Conservation (phyloP, 2,329 filamentous ascomycete genomes). For the Aspergillus proliferans region DNA sequence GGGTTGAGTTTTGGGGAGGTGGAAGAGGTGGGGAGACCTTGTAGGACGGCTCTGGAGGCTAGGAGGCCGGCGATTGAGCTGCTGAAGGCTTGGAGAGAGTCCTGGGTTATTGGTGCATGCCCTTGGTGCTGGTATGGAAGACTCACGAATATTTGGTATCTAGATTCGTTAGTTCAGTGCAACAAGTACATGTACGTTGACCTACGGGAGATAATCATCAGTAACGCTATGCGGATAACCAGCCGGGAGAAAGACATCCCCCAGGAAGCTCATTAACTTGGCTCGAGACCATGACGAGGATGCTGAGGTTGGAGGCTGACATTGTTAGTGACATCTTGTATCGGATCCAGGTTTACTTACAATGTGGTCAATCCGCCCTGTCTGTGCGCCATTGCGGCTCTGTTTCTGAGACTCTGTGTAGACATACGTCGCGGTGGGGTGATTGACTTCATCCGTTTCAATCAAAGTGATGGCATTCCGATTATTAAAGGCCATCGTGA, state of each 20-base stretch:
- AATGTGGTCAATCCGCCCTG: slow-evolving; percentile 41
- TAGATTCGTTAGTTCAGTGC: slow-evolving; percentile 22
- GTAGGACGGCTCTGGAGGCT: slow-evolving; percentile 73
- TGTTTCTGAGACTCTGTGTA: slow-evolving; percentile 27
- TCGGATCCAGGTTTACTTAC: slow-evolving; percentile 16
- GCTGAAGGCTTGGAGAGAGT: slow-evolving; percentile 36
- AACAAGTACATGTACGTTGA: neutral
- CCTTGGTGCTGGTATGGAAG: neutral
- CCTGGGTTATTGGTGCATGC: neutral
- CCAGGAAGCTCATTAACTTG: slow-evolving; percentile 33
- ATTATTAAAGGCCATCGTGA: neutral
- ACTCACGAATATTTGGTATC: slow-evolving; percentile 63
- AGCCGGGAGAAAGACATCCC: slow-evolving; percentile 75
- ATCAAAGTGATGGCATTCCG: slow-evolving; percentile 19
- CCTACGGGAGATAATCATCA: slow-evolving; percentile 68
- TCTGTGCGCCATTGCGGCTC: slow-evolving; percentile 9
- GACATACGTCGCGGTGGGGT: slow-evolving; percentile 45
- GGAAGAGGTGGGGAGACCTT: slow-evolving; percentile 44
- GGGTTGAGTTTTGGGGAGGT: neutral
- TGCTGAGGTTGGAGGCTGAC: slow-evolving; percentile 11
- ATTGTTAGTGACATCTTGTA: neutral
- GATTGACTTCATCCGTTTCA: slow-evolving; percentile 46
- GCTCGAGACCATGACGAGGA: slow-evolving; percentile 18
- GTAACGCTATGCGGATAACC: slow-evolving; percentile 87
- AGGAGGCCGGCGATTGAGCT: slow-evolving; percentile 51